Evolutionary conservation across 768 basidiomycete genomes (phyloP).

Genomic region (Hydnum rufescens): DNA sequence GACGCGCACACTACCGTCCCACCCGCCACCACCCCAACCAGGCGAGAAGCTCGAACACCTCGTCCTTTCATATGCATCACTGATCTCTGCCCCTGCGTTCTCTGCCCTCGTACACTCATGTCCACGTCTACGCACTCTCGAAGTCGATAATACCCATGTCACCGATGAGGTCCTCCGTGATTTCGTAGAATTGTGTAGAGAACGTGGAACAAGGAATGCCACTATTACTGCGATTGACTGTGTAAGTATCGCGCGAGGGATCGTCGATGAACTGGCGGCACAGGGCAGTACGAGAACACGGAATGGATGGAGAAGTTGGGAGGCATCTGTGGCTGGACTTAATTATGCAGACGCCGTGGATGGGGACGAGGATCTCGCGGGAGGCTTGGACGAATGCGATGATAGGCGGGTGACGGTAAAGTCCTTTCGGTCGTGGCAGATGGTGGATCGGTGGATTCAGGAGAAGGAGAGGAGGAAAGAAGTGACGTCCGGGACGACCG

Average conservation of each 20-base stretch:
- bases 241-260: constrained; percentile 39
- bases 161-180: constrained; percentile 38
- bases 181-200: constrained; percentile 38
- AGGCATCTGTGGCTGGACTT: constrained; percentile 35
- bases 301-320: constrained; percentile 53
- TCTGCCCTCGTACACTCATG: constrained; percentile 44
- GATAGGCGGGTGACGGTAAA: constrained; percentile 51
- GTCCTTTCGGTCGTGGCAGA: constrained; percentile 75
- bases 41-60: constrained; percentile 58
- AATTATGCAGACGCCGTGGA: constrained; percentile 53
- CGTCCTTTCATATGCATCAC: constrained; percentile 43
- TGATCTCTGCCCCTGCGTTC: constrained; percentile 45
- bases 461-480: constrained; percentile 50
- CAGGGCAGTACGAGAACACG: constrained; percentile 37
- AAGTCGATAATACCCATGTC: constrained; percentile 65
- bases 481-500: constrained; percentile 24
- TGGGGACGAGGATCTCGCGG: constrained; percentile 24
- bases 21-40: constrained; percentile 18
- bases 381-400: constrained; percentile 67
- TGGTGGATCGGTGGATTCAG: constrained; percentile 48
- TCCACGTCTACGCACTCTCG: constrained; percentile 39
- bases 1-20: not conserved
- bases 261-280: constrained; percentile 38
- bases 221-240: constrained; percentile 58
- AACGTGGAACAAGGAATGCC: constrained; percentile 30